Percentiles rank a stretch among this genome's conserved stretches.
Evolutionary conservation across 352 stramenopile genomes (phyloP).

Genomic region (Pythium rishiriense): DNA sequence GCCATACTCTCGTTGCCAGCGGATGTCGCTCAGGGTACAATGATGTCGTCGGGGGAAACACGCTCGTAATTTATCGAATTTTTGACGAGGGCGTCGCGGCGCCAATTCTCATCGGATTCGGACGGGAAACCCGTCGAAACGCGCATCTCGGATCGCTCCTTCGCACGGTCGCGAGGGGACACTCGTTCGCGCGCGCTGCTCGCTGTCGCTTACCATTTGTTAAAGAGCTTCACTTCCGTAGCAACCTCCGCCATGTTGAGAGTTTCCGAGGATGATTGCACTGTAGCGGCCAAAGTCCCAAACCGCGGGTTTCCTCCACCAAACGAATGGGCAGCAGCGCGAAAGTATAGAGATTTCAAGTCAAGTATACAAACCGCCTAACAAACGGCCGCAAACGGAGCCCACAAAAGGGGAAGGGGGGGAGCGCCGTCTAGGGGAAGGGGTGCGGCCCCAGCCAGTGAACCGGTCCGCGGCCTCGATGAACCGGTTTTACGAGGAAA

Average conservation of each 20-base stretch:
- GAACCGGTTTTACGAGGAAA: slow-evolving; percentile 14
- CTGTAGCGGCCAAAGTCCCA: slow-evolving; percentile 17
- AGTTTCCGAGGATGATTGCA: slow-evolving; percentile 88
- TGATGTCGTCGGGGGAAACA: not conserved
- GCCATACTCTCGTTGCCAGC: no score
- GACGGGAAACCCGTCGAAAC: not conserved
- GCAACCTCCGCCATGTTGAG: slow-evolving; percentile 92
- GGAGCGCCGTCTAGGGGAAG: slow-evolving; percentile 19
- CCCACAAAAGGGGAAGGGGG: slow-evolving; percentile 7
- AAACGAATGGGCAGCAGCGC: slow-evolving; percentile 88
- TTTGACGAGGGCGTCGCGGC: not conserved
- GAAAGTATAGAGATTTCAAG: slow-evolving; percentile 54
- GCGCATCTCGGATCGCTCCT: slow-evolving; percentile 2
- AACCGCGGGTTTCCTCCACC: slow-evolving; percentile 26
- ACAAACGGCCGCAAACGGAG: slow-evolving; percentile 3
- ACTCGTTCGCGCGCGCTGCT: slow-evolving; percentile 10
- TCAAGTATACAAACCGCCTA: slow-evolving; percentile 60
- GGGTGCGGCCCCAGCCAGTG: slow-evolving; percentile 25
- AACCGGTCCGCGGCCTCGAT: slow-evolving; percentile 19
- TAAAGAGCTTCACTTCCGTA: slow-evolving; percentile 94
- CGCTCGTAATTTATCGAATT: no score
- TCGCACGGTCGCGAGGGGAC: slow-evolving; percentile 7
- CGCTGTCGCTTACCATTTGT: slow-evolving; percentile 87
- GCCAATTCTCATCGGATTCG: slow-evolving; percentile 22
- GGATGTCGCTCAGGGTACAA: no score